phyloP scores from a whole-genome alignment of 2,329 filamentous ascomycete genomes.

The Trichoderma simmonsii region DNA sequence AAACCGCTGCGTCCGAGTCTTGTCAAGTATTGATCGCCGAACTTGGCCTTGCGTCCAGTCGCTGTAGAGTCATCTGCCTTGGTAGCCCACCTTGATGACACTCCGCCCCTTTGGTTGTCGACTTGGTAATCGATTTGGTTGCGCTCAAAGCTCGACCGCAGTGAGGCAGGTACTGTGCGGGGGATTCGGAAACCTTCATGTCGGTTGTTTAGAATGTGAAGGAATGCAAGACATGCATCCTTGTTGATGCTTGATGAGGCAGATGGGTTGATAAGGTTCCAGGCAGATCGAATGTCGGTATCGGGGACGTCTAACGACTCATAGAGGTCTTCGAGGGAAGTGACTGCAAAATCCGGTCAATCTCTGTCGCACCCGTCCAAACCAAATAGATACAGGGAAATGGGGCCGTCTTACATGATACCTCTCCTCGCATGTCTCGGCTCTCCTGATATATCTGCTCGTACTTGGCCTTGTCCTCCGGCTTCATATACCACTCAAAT shows the following conservation, averaged over 20 bases:
- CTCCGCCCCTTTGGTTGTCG: constrained; percentile 65
- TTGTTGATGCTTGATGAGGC: constrained; percentile 82
- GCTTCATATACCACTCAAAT: constrained; percentile 99
- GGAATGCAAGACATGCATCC: constrained; percentile 88
- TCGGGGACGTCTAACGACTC: constrained; percentile 71
- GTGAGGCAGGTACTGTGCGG: constrained; percentile 83
- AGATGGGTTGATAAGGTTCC: constrained; percentile 96
- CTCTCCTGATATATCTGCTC: constrained; percentile 96
- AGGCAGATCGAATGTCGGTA: constrained; percentile 82
- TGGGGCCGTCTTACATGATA: constrained; percentile 58
- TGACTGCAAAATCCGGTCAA: constrained; percentile 52
- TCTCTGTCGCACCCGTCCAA: background rate
- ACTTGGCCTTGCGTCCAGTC: constrained; percentile 91
- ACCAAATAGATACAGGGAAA: background rate
- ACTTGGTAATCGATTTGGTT: constrained; percentile 96
- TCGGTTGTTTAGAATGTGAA: constrained; percentile 94
- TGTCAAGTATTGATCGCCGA: constrained; percentile 93
- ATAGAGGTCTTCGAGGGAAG: constrained; percentile 78
- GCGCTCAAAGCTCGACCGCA: constrained; percentile 87
- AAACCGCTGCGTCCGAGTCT: constrained; percentile 81
- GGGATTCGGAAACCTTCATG: constrained; percentile 96
- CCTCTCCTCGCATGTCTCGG: constrained; percentile 80
- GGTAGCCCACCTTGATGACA: constrained; percentile 73
- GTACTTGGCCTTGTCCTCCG: constrained; percentile 86
- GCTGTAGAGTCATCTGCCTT: constrained; percentile 75